phyloP scores from a whole-genome alignment of 2,329 filamentous ascomycete species.

The Diaporthe nobilis region DNA sequence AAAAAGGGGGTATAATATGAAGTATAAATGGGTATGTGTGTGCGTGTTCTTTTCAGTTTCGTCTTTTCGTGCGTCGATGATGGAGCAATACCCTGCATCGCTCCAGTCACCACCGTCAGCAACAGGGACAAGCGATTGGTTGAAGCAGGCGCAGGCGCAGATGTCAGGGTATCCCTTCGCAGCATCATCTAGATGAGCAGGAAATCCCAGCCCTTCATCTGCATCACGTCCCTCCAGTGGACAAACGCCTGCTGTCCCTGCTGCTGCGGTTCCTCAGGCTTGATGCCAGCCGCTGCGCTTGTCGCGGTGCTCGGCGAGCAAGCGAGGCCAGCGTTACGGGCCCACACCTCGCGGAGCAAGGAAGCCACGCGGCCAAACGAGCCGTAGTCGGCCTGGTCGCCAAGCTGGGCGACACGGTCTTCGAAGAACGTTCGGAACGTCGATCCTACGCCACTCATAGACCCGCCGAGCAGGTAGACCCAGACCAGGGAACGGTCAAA shows the following conservation, averaged over 20 bases:
- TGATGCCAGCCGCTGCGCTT: slow-evolving; percentile 52
- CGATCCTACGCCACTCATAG: slow-evolving; percentile 79
- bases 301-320: slow-evolving; percentile 54
- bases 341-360: slow-evolving; percentile 88
- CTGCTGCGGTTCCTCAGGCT: slow-evolving; percentile 51
- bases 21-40: slow-evolving; percentile 48
- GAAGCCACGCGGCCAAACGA: slow-evolving; percentile 87
- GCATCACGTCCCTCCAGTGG: slow-evolving; percentile 97
- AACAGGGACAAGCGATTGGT: slow-evolving; percentile 39
- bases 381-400: slow-evolving; percentile 83
- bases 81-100: slow-evolving; percentile 39
- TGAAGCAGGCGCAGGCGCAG: slow-evolving; percentile 33
- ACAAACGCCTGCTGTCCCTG: slow-evolving; percentile 65
- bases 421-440: slow-evolving; percentile 84
- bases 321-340: slow-evolving; percentile 72
- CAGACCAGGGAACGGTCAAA: slow-evolving; percentile 94
- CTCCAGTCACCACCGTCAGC: slow-evolving; percentile 38
- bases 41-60: slow-evolving; percentile 30
- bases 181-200: slow-evolving; percentile 78
- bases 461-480: slow-evolving; percentile 91
- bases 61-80: slow-evolving; percentile 33
- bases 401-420: slow-evolving; percentile 80
- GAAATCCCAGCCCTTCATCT: slow-evolving; percentile 91
- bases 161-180: slow-evolving; percentile 39
- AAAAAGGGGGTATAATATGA: slow-evolving; percentile 41